phyloP scores from a whole-genome alignment of 163 green algal species.

The Scenedesmus sp. region DNA sequence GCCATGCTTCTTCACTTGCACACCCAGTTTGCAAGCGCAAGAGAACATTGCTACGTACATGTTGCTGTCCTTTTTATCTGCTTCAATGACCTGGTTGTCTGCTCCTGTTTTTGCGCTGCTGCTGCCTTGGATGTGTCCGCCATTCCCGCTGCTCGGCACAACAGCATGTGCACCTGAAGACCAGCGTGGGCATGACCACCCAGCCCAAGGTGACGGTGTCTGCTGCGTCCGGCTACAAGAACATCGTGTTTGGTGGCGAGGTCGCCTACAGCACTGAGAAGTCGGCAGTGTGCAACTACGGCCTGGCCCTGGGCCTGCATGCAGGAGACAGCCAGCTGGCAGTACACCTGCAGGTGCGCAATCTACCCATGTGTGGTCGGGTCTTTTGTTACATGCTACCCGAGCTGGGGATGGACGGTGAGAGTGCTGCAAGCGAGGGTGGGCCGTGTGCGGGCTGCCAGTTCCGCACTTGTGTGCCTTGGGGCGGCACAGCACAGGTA shows the following conservation, averaged over 20 bases:
- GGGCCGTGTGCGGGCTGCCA: too few species aligned
- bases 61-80: too few species aligned
- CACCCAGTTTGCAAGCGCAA: too few species aligned
- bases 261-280: conserved; percentile 65
- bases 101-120: neutral
- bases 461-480: too few species aligned
- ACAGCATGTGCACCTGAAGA: conserved; percentile 60
- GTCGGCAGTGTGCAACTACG: conserved; percentile 52
- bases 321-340: conserved; percentile 54
- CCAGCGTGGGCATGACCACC: conserved; percentile 63
- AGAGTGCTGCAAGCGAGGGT: too few species aligned
- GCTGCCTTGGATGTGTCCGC: neutral
- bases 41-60: too few species aligned
- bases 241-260: conserved; percentile 46
- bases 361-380: too few species aligned
- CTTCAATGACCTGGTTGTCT: too few species aligned
- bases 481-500: too few species aligned
- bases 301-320: conserved; percentile 30
- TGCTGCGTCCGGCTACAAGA: conserved; percentile 36
- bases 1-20: too few species aligned
- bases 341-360: conserved; percentile 20
- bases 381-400: neutral
- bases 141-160: neutral
- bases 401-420: neutral
- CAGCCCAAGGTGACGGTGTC: conserved; percentile 61